phyloP scores from a whole-genome alignment of 495 filamentous ascomycete species.

The Neurospora sp. region DNA sequence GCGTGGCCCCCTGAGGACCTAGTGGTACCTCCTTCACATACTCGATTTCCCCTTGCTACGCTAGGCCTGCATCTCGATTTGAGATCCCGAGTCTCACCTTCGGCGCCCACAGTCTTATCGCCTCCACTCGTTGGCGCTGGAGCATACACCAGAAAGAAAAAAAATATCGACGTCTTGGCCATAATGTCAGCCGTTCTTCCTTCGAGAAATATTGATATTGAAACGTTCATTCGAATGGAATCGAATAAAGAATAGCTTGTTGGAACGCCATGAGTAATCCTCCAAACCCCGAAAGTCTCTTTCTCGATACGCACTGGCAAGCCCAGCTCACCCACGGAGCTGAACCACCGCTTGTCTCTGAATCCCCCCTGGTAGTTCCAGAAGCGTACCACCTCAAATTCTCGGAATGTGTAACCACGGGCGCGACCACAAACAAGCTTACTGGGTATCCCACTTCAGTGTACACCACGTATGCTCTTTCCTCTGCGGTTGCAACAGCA shows the following conservation, averaged over 20 bases:
- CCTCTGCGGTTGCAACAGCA: background rate
- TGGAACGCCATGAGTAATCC: background rate
- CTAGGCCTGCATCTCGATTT: background rate
- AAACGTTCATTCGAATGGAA: background rate
- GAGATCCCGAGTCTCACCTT: background rate
- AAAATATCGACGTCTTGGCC: background rate
- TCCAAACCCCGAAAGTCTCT: background rate
- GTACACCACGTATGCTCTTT: background rate
- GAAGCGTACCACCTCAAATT: background rate
- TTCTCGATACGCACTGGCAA: background rate
- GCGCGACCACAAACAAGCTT: background rate
- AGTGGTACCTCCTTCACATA: background rate
- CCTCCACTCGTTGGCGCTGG: background rate
- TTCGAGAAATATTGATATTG: background rate
- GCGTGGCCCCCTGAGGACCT: background rate
- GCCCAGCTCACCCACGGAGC: background rate
- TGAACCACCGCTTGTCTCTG: background rate
- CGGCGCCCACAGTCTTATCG: background rate
- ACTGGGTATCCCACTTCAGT: background rate
- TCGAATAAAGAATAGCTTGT: background rate
- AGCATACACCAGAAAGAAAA: background rate
- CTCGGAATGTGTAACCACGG: background rate
- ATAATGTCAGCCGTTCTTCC: background rate
- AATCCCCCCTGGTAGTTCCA: background rate
- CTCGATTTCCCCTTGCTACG: background rate